Base-by-base conservation (phyloP, 208 protist species). In the Naegleria gruberi region DNA sequence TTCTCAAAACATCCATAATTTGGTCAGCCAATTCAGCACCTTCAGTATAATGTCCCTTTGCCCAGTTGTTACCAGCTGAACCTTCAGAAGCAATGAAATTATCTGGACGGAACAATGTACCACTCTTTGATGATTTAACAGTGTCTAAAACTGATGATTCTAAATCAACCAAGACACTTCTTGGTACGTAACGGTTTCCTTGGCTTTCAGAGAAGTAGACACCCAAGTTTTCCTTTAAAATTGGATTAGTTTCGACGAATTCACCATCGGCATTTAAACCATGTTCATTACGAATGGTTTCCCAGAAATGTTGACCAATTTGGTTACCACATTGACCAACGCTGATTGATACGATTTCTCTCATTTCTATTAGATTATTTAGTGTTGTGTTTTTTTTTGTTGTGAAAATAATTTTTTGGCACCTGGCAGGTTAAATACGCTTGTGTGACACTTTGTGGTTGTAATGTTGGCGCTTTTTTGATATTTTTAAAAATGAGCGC, bases 21-120 rank as follows among this genome's bases (percentile, higher is more conserved):
- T 77, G 55, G 65, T 96, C 95, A 77, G 95, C 91, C 0, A 97
- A 44, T 73, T 95, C 93, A 89, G 93, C 90, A 37, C 94, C 95
- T 45, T 96, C 95, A 40, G 94, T 96, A 90, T 96, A 97, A 85
- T 96, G 93, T 46, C 94, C 94, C 90, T 96, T 96, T n/a, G 94
- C 95, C 94, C 94, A 97, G 90, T 96, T 96, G 92, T 97, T 97
- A 82, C 93, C 93, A 43, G 91, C 85, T 57, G 74, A 23, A 57
- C 26, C 73, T 88, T 95, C 55, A 37, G 93, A 93, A 84, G 92
- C 93, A 41, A 97, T 91, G 77, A 96, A 95, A 65, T 95, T 95
- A 73, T 96, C 93, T 47, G 95, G 95, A 65, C 90, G 86, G 90
- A 96, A 97, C 26, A 97, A 65, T 84, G 91, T 34, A n/a, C 94